A percentile compares a stretch with the other conserved stretches of the same genome.
phyloP scores from a whole-genome alignment of 2,329 filamentous ascomycete genomes.

The Aspergillus sp. region DNA sequence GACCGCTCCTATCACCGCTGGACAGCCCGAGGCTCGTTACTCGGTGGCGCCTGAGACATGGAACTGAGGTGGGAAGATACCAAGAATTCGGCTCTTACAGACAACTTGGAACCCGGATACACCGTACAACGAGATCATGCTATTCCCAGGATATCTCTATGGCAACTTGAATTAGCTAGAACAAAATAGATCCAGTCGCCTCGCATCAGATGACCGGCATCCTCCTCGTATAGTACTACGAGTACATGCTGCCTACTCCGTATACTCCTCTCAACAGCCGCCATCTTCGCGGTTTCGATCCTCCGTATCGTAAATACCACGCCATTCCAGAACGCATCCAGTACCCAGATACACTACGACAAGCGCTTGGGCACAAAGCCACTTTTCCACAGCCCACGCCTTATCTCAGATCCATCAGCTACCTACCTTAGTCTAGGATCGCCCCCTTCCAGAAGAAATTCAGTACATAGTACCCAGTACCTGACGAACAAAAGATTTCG shows the following conservation, averaged over 20 bases:
- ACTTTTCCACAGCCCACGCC: slow-evolving; percentile 2
- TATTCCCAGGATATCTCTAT: not conserved
- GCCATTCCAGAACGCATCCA: not conserved
- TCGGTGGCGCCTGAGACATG: not conserved
- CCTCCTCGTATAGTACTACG: not conserved
- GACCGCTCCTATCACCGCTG: not conserved
- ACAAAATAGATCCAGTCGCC: not conserved
- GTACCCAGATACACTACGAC: not conserved
- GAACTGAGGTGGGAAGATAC: not conserved
- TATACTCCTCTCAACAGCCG: not conserved
- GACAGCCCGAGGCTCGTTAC: not conserved
- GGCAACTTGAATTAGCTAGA: not conserved
- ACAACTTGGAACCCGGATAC: not conserved
- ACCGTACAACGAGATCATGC: not conserved
- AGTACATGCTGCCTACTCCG: not conserved
- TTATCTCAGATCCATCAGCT: slow-evolving; percentile 2
- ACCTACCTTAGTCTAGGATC: not conserved
- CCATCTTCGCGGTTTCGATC: not conserved
- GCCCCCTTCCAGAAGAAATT: not conserved
- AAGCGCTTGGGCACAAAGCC: slow-evolving; percentile 8
- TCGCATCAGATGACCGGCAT: not conserved
- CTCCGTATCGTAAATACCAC: slow-evolving; percentile 2
- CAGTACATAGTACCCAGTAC: not conserved
- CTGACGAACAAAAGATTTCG: not conserved
- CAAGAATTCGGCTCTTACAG: not conserved